Base-by-base conservation (phyloP, 371 early-diverging fungal genomes). In the Syncephalastrum contaminatum region DNA sequence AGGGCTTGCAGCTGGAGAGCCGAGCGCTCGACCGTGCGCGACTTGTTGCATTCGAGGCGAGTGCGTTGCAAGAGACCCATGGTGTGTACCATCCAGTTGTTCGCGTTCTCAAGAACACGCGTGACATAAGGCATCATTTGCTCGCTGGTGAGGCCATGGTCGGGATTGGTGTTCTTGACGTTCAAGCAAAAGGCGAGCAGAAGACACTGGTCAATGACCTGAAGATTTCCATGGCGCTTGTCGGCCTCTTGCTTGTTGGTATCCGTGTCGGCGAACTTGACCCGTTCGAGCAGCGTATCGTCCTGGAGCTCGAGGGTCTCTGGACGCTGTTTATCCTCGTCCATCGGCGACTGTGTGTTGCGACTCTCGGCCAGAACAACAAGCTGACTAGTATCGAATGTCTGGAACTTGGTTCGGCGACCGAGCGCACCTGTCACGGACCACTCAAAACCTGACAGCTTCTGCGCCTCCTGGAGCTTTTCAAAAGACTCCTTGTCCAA, bases 51-150 rank as follows among this genome's bases (percentile, higher is more conserved):
- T 71, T 98, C 98, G 41, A 98, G 81, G 22, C 97, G 89, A 15
- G 95, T 91, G 44, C 96, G 86, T 44, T 92, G 73, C 46, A 98
- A 69, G 19, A 98, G 72, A 10, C 84, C 96, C 92, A 94, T 92
- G 16, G 97, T 92, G 75, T 96, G 90, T 12, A 98, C 92, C 75
- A 92, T 91, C 97, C 97, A 98, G 78, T 98, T 97, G 74, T 91
- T 91, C 39, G 96, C 87, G 59, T 94, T 88, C 61, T 92, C 92
- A 30, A 96, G 72, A 14, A 96, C 93, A 53, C 97, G 88, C 49
- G 85, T 72, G 5, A 95, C 93, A 66, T 88, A 96, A 12, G 98
- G 95, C 24, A 82, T 66, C 96, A 96, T 96, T 72, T 96, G 87
- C 67, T 97, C 96, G 20, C 80, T 78, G 5, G 96, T 96, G 21